These are phyloP conservation scores for Adansonia rubrostipa DNA, from an alignment of 441 rosid species.

Conservation along the genomic window DNA sequence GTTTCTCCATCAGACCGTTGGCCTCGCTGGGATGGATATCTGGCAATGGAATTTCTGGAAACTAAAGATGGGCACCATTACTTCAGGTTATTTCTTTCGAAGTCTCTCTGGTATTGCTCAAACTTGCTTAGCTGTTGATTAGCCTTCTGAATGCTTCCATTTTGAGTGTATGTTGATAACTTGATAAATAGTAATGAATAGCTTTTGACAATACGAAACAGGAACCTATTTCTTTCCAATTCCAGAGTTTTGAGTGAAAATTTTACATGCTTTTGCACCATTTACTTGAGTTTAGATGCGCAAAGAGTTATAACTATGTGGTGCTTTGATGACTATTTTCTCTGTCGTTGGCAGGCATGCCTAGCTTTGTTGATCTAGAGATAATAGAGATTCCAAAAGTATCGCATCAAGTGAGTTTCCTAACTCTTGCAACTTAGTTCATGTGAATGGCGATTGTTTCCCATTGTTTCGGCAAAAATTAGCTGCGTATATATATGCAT, in stretches of 20 bases:
- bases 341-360: not conserved
- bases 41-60: slow-evolving; percentile 86
- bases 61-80: slow-evolving; percentile 64
- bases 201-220: not conserved
- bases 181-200: not conserved
- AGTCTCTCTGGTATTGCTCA: not conserved
- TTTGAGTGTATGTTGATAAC: not conserved
- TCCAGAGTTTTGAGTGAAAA: not conserved
- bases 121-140: not conserved
- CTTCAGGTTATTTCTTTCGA: slow-evolving; percentile 56
- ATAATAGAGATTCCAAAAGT: not conserved
- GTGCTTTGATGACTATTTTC: not conserved
- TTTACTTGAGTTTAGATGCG: not conserved
- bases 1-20: slow-evolving; percentile 80
- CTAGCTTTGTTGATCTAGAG: not conserved
- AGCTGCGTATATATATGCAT: not conserved
- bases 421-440: not conserved
- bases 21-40: slow-evolving; percentile 90
- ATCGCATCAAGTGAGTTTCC: not conserved
- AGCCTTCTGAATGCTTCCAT: not conserved
- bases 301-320: not conserved
- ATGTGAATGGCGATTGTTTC: not conserved
- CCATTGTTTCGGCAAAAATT: not conserved
- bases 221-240: not conserved
- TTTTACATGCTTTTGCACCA: not conserved